phyloP scores from a whole-genome alignment of 2,329 filamentous ascomycete genomes.

The Apiospora koreana region DNA sequence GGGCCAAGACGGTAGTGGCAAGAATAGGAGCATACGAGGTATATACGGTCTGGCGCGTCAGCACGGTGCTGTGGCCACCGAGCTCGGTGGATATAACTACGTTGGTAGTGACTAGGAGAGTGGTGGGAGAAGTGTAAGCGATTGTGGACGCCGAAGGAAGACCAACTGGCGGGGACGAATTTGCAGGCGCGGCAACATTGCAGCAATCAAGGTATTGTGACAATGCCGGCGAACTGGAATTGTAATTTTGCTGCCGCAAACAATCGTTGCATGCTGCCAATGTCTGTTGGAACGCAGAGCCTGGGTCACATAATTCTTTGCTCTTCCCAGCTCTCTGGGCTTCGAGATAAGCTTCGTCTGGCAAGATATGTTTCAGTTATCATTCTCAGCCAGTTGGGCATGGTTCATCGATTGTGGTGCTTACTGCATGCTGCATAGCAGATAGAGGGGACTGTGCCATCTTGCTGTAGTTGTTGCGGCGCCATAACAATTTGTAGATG shows the following conservation, averaged over 20 bases:
- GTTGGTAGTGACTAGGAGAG: background rate
- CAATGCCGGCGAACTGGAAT: background rate
- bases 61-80: background rate
- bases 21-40: background rate
- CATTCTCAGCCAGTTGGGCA: background rate
- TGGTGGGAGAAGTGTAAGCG: background rate
- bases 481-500: background rate
- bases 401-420: background rate
- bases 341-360: background rate
- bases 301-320: background rate
- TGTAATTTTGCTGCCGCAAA: background rate
- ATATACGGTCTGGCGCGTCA: background rate
- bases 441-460: background rate
- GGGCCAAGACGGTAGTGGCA: background rate
- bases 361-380: background rate
- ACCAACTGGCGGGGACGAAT: no score
- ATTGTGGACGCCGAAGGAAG: no score
- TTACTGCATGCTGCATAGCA: background rate
- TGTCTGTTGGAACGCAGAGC: background rate
- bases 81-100: background rate
- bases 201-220: background rate
- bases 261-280: background rate
- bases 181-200: no score
- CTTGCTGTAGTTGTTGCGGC: fast-evolving
- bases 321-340: background rate